Base-by-base conservation (phyloP, 2,329 filamentous ascomycete species). In the Cercospora sesami region DNA sequence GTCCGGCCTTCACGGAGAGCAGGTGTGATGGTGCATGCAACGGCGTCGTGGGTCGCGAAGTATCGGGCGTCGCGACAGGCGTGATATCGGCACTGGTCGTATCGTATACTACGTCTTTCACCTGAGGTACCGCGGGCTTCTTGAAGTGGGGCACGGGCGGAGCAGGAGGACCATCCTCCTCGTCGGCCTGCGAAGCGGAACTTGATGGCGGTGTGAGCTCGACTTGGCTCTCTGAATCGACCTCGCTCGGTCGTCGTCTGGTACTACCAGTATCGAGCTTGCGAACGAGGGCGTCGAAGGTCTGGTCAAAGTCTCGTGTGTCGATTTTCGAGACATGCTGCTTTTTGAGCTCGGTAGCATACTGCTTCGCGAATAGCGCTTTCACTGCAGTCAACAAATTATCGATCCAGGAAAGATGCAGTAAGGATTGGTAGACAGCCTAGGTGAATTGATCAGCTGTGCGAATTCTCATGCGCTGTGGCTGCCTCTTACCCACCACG, bases 391-490 rank as follows among this genome's bases (percentile, higher is more conserved):
- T 94, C 73, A 99, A 89, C 59, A 99, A 89, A 79, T 95, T 93
- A 80, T 99, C 95, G 72, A 98, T 92, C 95, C 96, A 99, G 12
- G 92, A 94, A 8, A 99, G 87, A 80, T 97, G 94, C 31, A 99
- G 86, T 33, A 99, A 88, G 45, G 94, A 97, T 78, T 96, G 92
- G 80, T 99, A 99, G 72, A 99, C 95, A 72, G 94, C 95, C 93
- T 97, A 76, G 57, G 62, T 4, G 57, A n/a, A 31, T 28, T 9
- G 48, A 69, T 74, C 72, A 72, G 69, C 63, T 64, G n/a, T 67
- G 59, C 18, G 36, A 33, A 30, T 30, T 26, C 36, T 5, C 26
- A 14, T 53, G 28, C 39, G 39, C 42, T 53, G 30, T 18, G 12
- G 48, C 21, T 31, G 18, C 66, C 14, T 66, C 68, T 68, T 70